phyloP scores from a whole-genome alignment of 2,329 filamentous ascomycete genomes.

The Alternaria triticina region DNA sequence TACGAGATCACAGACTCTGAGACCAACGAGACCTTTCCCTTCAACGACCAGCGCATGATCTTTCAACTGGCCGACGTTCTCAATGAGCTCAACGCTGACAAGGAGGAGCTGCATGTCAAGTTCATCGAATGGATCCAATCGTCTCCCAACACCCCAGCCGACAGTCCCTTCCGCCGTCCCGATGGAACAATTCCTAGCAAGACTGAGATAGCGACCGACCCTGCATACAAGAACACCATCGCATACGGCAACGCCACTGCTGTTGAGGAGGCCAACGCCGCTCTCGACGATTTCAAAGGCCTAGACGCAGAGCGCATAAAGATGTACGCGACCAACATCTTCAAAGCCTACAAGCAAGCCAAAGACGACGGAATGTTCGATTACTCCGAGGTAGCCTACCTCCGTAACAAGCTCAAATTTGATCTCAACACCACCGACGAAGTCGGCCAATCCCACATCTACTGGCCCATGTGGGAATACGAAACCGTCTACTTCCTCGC shows the following conservation, averaged over 20 bases:
- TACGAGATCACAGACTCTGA: conserved; percentile 53
- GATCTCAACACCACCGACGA: conserved; percentile 60
- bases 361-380: conserved; percentile 61
- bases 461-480: conserved; percentile 59
- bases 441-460: conserved; percentile 34
- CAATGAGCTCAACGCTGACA: conserved; percentile 63
- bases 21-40: conserved; percentile 59
- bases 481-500: conserved; percentile 62
- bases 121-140: conserved; percentile 67
- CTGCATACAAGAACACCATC: conserved; percentile 1
- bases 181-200: conserved; percentile 19
- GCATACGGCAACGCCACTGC: conserved; percentile 17
- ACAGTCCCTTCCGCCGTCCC: conserved; percentile 11
- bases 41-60: conserved; percentile 66
- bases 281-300: conserved; percentile 20
- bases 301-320: conserved; percentile 19
- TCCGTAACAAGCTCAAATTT: conserved; percentile 50
- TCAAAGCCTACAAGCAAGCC: conserved; percentile 58
- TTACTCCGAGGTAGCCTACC: conserved; percentile 68
- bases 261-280: conserved; percentile 17
- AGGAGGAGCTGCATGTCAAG: conserved; percentile 54
- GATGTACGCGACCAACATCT: conserved; percentile 54
- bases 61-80: conserved; percentile 65
- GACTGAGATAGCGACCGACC: conserved; percentile 17
- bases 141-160: conserved; percentile 58